phyloP scores from a whole-genome alignment of 202 grass and related monocot species.

The Brachypodium distachyon region DNA sequence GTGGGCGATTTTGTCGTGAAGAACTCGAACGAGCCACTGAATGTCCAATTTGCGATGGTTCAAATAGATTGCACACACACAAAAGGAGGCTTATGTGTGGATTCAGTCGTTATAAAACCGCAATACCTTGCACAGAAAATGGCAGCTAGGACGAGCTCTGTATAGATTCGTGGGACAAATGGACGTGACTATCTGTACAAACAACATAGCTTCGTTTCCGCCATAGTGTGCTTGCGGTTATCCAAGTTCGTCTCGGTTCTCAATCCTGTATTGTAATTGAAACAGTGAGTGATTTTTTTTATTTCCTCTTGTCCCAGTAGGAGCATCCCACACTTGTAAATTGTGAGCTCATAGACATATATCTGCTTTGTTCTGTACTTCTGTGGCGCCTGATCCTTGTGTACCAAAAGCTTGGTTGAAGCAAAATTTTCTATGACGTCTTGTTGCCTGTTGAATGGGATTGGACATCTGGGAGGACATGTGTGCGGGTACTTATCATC shows the following conservation, averaged over 20 bases:
- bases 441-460: background rate
- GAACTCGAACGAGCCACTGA: constrained; percentile 24
- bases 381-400: background rate
- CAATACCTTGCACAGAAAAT: constrained; percentile 34
- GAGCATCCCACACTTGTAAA: constrained; percentile 24
- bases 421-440: background rate
- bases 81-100: constrained; percentile 83
- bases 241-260: constrained; percentile 6
- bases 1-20: constrained; percentile 76
- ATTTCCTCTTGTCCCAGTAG: constrained; percentile 15
- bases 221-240: background rate
- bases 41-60: constrained; percentile 63
- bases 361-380: background rate
- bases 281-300: constrained; percentile 35
- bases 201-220: background rate
- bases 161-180: constrained; percentile 3
- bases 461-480: no score
- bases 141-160: background rate
- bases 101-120: constrained; percentile 69
- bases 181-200: background rate
- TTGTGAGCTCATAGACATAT: constrained; percentile 3
- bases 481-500: no score
- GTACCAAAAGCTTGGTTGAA: background rate
- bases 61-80: constrained; percentile 98
- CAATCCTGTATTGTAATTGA: constrained; percentile 17